Evolutionary conservation across 129 eudicot species (phyloP), one percentile per base, ranked within the genome.

Genomic region (Flaveria linearis): DNA sequence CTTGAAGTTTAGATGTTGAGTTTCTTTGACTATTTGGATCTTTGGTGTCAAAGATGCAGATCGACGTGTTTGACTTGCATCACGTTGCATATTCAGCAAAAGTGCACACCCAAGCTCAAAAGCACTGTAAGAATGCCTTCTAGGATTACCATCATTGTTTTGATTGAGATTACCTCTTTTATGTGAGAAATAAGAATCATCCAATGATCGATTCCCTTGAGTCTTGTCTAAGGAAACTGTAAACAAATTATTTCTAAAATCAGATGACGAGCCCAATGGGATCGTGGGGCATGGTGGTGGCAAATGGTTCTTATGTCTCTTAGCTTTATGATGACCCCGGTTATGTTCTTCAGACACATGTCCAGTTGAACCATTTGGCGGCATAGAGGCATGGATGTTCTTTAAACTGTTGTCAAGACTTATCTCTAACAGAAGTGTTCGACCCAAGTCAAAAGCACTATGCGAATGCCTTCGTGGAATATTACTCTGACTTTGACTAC

Each of bases 101-200:
- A 78, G 71, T 78, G 82, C 77, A 70, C 71, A 67, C 28, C 75
- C 80, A 3, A 80, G 74, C 71, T 80, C 84, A 20, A 66, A 67
- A 43, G 79, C 75, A 67, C 76, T 74, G 25, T 64, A 74, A 11
- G 84, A 80, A 57, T 80, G 84, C 71, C 84, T 74, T 80, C 84
- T 55, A 46, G 80, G 80, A 80, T 69, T 74, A 20, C 12, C 11
- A 16, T 63, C 18, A 13, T 28, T 8, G 20, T 56, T 20, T 18
- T 66, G 79, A 80, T 53, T 66, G 45, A 65, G 75, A 18, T 63
- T 46, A 65, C 52, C 61, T n/a, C 14, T 28, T 23, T 55, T 74
- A 67, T 25, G 76, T 9, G 69, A 66, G 70, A 53, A 20, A 36
- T 20, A 17, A 14, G 75, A 55, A 67, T 80, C 84, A 67, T 80